Base-by-base conservation (phyloP, 371 early-diverging fungal species). In the Apophysomyces ossiformis region DNA sequence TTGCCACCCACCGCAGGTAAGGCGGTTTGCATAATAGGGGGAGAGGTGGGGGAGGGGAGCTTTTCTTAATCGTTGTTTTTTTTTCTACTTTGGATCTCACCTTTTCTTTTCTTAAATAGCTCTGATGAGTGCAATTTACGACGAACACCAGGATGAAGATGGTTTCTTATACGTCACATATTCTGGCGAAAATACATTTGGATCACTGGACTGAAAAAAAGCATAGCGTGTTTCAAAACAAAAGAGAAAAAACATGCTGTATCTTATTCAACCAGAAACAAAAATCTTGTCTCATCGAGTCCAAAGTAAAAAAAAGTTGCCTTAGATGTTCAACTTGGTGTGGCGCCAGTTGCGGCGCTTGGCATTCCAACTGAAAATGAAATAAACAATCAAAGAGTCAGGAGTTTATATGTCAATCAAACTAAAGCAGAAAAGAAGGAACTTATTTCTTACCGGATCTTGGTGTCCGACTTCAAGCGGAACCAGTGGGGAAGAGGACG, bases 321-420 rank as follows among this genome's bases (percentile, higher is more conserved):
- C 54, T 92, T 93, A 95, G 73, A 95, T 74, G 86, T 91, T 90
- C 75, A 95, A 85, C 95, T 97, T 96, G 83, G 95, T 96, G 77
- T 95, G 92, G 84, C 96, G 90, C 98, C 98, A 97, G 94, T 96
- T 89, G 72, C 97, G 93, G 68, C 97, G 92, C 93, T 97, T 98
- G 77, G 94, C 89, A 90, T 95, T 96, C 92, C 96, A 97, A 69
- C 94, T 85, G 32, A 18, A 57, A 47, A 5, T 26, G 46, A 8
- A 39, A 50, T 13, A 59, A 21, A 57, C 21, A 60, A 43, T 16
- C 5, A 54, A 35, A 35, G 8, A 50, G n/a, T 50, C 35, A 50
- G 54, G 9, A 50, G 32, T 26, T 26, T 26, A 26, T 26, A 26
- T 2, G 32, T 26, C 32, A 26, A 26, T 26, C 32, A 26, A 26